Conservation (phyloP, 2,329 filamentous ascomycete genomes). For the Aspergillus sp. region DNA sequence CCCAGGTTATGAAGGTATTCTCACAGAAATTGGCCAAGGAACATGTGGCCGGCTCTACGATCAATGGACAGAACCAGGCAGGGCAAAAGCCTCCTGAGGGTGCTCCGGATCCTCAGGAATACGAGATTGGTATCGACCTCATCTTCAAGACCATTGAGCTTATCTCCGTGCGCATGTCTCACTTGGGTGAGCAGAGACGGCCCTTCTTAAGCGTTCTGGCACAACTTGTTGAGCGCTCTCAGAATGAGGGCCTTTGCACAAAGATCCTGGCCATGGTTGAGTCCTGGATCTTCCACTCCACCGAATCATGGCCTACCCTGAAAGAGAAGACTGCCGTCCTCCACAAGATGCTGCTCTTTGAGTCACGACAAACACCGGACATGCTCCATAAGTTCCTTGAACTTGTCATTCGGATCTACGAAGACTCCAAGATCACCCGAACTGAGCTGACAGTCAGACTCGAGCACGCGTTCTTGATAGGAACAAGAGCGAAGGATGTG, state of each 20-base stretch:
- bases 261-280: constrained; percentile 95
- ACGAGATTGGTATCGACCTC: constrained; percentile 85
- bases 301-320: constrained; percentile 92
- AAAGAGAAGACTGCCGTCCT: constrained; percentile 99
- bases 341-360: constrained; percentile 98
- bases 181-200: constrained; percentile 84
- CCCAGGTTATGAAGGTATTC: constrained; percentile 87
- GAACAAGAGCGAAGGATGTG: constrained; percentile 88
- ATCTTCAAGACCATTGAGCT: constrained; percentile 97
- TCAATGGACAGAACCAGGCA: constrained; percentile 47
- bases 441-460: constrained; percentile 96
- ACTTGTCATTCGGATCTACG: constrained; percentile 96
- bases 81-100: constrained; percentile 47
- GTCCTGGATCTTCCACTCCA: constrained; percentile 92
- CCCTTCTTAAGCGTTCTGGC: constrained; percentile 95
- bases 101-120: constrained; percentile 71
- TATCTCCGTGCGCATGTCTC: constrained; percentile 88
- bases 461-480: constrained; percentile 97
- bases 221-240: constrained; percentile 91
- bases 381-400: constrained; percentile 93
- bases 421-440: constrained; percentile 91
- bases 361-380: constrained; percentile 78
- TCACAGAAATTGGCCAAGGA: constrained; percentile 91
- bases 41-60: constrained; percentile 76
- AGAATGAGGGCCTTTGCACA: constrained; percentile 82